Base-by-base conservation (phyloP, 2,329 filamentous ascomycete species). In the Emmonsiellopsis sp. region DNA sequence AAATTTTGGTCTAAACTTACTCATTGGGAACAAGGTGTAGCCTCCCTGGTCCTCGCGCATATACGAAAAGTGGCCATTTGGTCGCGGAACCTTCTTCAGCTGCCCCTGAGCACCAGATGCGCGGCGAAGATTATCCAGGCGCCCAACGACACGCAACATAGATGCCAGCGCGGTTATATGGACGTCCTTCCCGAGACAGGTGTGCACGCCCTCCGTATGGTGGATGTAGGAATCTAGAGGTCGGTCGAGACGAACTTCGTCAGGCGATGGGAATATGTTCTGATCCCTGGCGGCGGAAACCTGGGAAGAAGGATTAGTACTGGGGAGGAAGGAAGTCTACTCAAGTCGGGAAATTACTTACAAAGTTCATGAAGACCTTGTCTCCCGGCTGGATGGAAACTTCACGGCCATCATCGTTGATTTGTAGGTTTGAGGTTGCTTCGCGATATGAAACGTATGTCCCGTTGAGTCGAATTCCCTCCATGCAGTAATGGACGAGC, bases 371-470 rank as follows among this genome's bases (percentile, higher is more conserved):
- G 33, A 77, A 61, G 2, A 77, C 62, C 2, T 68, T 53, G 9
- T 73, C 70, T 0, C 74, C 74, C 0, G 72, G 67, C 40, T 73
- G 60, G 43, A 77, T 81, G 51, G 61, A 13, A 54, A 51, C 60
- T 69, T 68, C 27, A 68, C 72, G 51, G 71, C 72, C 7, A 75
- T 55, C 50, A 68, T 68, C 13, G 58, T 64, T 1, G 64, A 57
- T 46, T 58, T n/a, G 63, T 65, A 5, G 68, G 65, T 11, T 73
- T 53, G 11, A 72, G 68, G 42, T 73, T 56, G 21, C 66, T 72
- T 44, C 72, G 66, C 57, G 74, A 68, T 11, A 53, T 34, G 57
- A 91, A 74, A 40, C 87, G 83, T 53, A 87, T 77, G 13, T 83
- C 86, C 57, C 60, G 45, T 58, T 61, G 8, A 63, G 51, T 33